Evolutionary conservation across 164 flowering plant species (phyloP), one percentile per base, ranked within the genome.

Genomic region (Hamamelis virginiana): DNA sequence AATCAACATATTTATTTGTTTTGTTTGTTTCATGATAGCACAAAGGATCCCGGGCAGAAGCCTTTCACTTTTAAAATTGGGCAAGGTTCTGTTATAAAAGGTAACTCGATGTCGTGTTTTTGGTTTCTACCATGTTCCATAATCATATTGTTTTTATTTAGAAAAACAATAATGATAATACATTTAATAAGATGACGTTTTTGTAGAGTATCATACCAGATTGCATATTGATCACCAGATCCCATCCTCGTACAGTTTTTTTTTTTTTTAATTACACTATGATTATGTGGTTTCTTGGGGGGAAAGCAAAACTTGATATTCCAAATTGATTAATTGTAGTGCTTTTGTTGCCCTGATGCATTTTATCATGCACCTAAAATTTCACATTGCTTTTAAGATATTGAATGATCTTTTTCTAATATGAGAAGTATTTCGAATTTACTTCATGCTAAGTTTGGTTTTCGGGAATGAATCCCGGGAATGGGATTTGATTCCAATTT

Each of bases 21-120:
- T 45, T 13, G 26, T 5, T 5, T 57, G 23, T 25, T 45, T 51
- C 13, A 33, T 57, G 10, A 65, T 62, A 89, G 98, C 88, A 92
- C 97, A 27, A 95, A 95, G 85, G 98, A 95, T 84, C 87, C 94
- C 46, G 98, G 97, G 27, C 97, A 91, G 83, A n/a, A 82, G 77
- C 94, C 97, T 70, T 95, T 92, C 77, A 28, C 84, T 9, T 95
- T 95, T 72, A 76, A 85, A 55, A 86, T 95, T 69, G 98, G 98
- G 50, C 72, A 79, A 72, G 98, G 97, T 56, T 69, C 82, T 26
- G 98, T 94, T 48, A 89, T 94, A 28, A 92, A 91, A 86, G 98
- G 98, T 94, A 80, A 38, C 38, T 55, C 27, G 22, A 25, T 25
- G 11, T 41, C 62, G 1, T 53, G 9, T 46, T 1, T 13, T 43